Conservation (phyloP, 768 basidiomycete species). For the Dioszegia hungarica region DNA sequence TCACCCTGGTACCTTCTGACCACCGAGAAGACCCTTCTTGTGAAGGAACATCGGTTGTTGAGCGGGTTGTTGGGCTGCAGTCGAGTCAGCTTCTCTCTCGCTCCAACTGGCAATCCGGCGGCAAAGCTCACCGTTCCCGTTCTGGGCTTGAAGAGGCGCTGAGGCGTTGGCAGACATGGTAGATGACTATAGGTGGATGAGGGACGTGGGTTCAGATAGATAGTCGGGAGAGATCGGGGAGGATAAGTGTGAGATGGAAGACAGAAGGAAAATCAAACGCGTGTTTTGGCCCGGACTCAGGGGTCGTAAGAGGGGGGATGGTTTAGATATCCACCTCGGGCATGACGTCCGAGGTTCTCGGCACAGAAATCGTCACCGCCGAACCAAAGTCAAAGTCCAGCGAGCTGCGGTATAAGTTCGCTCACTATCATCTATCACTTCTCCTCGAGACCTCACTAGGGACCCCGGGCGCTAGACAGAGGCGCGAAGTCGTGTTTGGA, state of each 20-base stretch:
- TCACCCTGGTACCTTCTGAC: conserved; percentile 25
- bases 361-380: too few species aligned
- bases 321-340: background rate
- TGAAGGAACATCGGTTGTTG: conserved; percentile 28
- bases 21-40: conserved; percentile 40
- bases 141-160: conserved; percentile 9
- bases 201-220: too few species aligned
- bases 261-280: conserved; percentile 5
- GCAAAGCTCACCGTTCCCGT: conserved; percentile 9
- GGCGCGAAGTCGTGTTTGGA: too few species aligned
- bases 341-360: background rate
- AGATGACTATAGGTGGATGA: background rate
- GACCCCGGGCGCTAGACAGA: too few species aligned
- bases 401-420: too few species aligned
- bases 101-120: background rate
- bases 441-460: too few species aligned
- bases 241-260: background rate
- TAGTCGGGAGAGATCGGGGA: too few species aligned
- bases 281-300: background rate
- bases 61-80: conserved; percentile 3
- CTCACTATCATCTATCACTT: too few species aligned
- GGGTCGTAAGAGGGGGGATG: background rate
- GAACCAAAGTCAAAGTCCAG: too few species aligned
- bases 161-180: conserved; percentile 3
- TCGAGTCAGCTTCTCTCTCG: background rate